Conservation (phyloP, 2,329 filamentous ascomycete species). For the Dactylellina drechsleri region DNA sequence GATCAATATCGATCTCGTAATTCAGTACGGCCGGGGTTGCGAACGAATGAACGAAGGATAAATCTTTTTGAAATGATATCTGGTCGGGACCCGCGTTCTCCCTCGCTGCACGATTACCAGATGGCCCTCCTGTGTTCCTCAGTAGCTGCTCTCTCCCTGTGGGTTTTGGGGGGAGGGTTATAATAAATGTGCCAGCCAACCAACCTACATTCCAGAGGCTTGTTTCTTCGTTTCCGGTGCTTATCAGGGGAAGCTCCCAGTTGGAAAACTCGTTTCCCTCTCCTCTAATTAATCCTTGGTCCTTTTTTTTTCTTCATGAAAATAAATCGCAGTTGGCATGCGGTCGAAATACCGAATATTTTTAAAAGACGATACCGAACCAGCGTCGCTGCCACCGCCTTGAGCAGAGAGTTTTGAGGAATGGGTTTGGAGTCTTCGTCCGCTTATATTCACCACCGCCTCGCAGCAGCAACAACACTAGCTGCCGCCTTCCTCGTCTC, state of each 20-base stretch:
- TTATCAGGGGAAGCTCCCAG: conserved; percentile 38
- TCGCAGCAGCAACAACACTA: conserved; percentile 14
- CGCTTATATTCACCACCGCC: neutral
- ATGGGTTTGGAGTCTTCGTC: conserved; percentile 15
- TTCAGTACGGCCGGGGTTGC: too few species aligned
- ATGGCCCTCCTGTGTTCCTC: neutral
- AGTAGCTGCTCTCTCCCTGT: too few species aligned
- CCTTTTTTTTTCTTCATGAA: neutral
- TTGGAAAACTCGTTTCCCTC: neutral
- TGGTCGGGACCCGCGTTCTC: neutral
- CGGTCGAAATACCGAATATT: conserved; percentile 24
- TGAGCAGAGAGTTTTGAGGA: conserved; percentile 2
- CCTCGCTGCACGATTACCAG: neutral
- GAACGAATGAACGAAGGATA: neutral
- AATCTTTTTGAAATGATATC: neutral
- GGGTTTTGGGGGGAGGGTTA: neutral
- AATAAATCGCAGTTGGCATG: conserved; percentile 29
- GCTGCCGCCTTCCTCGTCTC: conserved; percentile 22
- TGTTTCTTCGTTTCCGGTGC: conserved; percentile 22
- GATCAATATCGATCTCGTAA: conserved; percentile 1
- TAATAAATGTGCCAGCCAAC: conserved; percentile 40
- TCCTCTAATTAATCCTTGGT: neutral
- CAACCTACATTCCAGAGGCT: conserved; percentile 23
- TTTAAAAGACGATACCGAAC: conserved; percentile 13
- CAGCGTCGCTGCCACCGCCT: neutral